Percentiles rank a stretch among this genome's conserved stretches.
Conservation (phyloP, 208 protist genomes). For the Plasmodiophora brassicae region DNA sequence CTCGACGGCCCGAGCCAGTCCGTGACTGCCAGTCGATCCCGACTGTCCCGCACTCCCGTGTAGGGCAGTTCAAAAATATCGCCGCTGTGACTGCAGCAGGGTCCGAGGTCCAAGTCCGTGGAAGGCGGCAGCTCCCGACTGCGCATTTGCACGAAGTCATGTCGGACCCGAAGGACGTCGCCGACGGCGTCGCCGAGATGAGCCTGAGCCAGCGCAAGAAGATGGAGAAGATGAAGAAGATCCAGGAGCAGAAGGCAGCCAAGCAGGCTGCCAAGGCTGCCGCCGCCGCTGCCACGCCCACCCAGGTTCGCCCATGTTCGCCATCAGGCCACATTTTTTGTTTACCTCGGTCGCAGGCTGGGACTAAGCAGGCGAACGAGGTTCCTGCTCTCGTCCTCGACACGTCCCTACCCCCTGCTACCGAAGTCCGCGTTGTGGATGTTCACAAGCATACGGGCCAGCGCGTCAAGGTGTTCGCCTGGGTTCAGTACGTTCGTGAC, state of each 20-base stretch:
- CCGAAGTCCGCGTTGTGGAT: not conserved
- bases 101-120: too few relatives aligned
- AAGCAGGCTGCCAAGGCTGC: not conserved
- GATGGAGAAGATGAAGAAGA: conserved; percentile 14
- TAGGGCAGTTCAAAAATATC: too few relatives aligned
- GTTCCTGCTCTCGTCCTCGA: conserved; percentile 8
- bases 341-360: not conserved
- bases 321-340: too few relatives aligned
- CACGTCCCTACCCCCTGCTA: not conserved
- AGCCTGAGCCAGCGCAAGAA: not conserved
- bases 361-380: not conserved
- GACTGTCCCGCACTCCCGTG: too few relatives aligned
- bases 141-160: too few relatives aligned
- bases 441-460: conserved; percentile 45
- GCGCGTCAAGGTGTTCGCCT: conserved; percentile 79
- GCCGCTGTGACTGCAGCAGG: too few relatives aligned
- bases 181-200: not conserved
- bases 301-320: too few relatives aligned
- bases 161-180: not conserved
- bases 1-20: too few relatives aligned
- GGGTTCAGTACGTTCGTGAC: conserved; percentile 84
- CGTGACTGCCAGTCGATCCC: too few relatives aligned
- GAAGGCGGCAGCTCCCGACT: too few relatives aligned
- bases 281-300: not conserved
- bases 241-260: conserved; percentile 19